Evolutionary conservation across 1,284 basidiomycete genomes (phyloP).

Genomic region (Thecaphora thlaspeos): DNA sequence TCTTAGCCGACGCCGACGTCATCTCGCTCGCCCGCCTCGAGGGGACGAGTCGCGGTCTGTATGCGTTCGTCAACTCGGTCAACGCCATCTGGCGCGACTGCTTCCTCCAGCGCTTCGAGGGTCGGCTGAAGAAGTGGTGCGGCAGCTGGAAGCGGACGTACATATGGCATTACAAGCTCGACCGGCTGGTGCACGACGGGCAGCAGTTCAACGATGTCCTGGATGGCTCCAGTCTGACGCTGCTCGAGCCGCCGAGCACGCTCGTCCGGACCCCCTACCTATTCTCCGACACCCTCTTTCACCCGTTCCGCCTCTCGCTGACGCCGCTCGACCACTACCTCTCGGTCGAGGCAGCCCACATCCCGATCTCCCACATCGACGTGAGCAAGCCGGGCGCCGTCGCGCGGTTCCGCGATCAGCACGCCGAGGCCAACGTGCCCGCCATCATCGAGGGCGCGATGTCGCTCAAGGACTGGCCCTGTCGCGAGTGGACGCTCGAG

Average conservation of each 20-base stretch:
- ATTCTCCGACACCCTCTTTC: slow-evolving; percentile 48
- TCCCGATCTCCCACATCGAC: slow-evolving; percentile 34
- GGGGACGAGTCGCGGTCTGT: slow-evolving; percentile 27
- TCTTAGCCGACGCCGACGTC: slow-evolving; percentile 11
- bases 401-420: slow-evolving; percentile 17
- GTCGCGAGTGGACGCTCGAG: slow-evolving; percentile 42
- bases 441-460: slow-evolving; percentile 47
- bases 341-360: slow-evolving; percentile 21
- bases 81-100: slow-evolving; percentile 44
- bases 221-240: slow-evolving; percentile 16
- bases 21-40: slow-evolving; percentile 27
- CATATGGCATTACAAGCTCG: slow-evolving; percentile 21
- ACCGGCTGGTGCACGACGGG: slow-evolving; percentile 1
- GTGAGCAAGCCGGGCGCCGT: slow-evolving; percentile 18
- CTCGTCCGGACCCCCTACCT: slow-evolving; percentile 33
- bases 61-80: slow-evolving; percentile 41
- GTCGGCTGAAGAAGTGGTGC: slow-evolving; percentile 39
- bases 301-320: slow-evolving; percentile 43
- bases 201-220: slow-evolving; percentile 7
- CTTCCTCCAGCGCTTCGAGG: slow-evolving; percentile 28
- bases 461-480: slow-evolving; percentile 37
- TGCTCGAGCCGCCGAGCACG: slow-evolving; percentile 14
- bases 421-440: slow-evolving; percentile 28
- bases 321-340: slow-evolving; percentile 35
- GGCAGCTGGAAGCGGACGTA: slow-evolving; percentile 52